These are phyloP conservation scores for Pachyrhizus erosus DNA, from an alignment of 306 rosid species.

Conservation along the genomic window DNA sequence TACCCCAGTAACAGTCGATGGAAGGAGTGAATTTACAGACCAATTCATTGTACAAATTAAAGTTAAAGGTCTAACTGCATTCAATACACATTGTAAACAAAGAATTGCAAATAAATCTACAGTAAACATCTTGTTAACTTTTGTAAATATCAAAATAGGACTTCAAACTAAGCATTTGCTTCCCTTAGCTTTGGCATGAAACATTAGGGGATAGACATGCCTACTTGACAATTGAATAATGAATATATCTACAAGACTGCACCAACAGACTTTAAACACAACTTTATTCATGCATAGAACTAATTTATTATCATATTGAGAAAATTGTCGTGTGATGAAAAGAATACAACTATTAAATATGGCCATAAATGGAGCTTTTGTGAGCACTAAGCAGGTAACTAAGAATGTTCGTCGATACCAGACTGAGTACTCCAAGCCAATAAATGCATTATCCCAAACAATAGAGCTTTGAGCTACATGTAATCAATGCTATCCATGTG, in stretches of 20 bases:
- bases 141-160: neutral
- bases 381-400: neutral
- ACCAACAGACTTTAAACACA: neutral
- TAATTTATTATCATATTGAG: neutral
- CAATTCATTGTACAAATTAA: neutral
- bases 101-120: neutral
- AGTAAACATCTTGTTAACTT: constrained; percentile 2
- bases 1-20: neutral
- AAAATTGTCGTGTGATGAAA: neutral
- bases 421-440: neutral
- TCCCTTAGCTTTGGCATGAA: neutral
- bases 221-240: neutral
- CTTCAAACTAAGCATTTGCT: constrained; percentile 5
- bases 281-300: constrained; percentile 9
- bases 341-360: neutral
- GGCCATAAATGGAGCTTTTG: neutral
- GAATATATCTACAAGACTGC: neutral
- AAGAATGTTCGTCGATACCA: neutral
- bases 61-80: neutral
- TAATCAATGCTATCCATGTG: neutral
- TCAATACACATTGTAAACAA: neutral
- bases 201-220: neutral
- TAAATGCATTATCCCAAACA: neutral
- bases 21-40: neutral
- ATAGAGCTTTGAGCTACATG: neutral